These are phyloP conservation scores for Botrytis pseudocinerea DNA, from an alignment of 2,329 filamentous ascomycete species.

Conservation along the genomic window DNA sequence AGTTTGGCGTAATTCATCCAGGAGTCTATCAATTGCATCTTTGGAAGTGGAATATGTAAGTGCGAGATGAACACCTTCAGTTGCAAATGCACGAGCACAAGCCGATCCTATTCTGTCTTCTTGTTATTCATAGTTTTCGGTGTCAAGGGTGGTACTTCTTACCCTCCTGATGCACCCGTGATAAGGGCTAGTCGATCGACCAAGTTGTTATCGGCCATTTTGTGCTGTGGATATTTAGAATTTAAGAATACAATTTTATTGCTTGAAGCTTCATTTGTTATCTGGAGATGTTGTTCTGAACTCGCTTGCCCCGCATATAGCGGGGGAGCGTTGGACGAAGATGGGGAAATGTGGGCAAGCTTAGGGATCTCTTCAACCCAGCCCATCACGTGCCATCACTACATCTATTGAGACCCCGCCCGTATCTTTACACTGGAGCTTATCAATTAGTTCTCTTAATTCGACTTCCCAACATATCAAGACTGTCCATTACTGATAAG, in stretches of 20 bases:
- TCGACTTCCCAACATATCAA: not conserved
- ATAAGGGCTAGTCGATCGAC: conserved; percentile 56
- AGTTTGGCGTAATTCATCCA: conserved; percentile 38
- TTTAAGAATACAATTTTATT: too few relatives aligned
- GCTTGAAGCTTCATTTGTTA: not conserved
- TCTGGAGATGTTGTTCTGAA: not conserved
- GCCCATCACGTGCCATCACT: not conserved
- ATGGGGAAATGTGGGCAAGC: conserved; percentile 2
- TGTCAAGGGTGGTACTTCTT: conserved; percentile 30
- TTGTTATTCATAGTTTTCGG: not conserved
- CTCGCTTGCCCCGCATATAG: not conserved
- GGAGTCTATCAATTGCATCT: conserved; percentile 48
- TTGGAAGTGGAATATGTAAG: conserved; percentile 57
- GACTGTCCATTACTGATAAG: not conserved
- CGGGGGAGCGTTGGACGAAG: not conserved
- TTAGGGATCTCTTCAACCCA: not conserved
- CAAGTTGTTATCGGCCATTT: conserved; percentile 47
- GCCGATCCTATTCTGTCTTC: conserved; percentile 59
- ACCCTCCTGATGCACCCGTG: conserved; percentile 63
- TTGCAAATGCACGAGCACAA: conserved; percentile 56
- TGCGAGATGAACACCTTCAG: conserved; percentile 54
- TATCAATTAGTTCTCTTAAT: not conserved
- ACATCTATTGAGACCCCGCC: not conserved
- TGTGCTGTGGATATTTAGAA: not conserved
- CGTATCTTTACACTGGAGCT: not conserved